A percentile compares a stretch with the other conserved stretches of the same genome.
phyloP scores from a whole-genome alignment of 2,329 filamentous ascomycete genomes.

The Biscogniauxia marginata region DNA sequence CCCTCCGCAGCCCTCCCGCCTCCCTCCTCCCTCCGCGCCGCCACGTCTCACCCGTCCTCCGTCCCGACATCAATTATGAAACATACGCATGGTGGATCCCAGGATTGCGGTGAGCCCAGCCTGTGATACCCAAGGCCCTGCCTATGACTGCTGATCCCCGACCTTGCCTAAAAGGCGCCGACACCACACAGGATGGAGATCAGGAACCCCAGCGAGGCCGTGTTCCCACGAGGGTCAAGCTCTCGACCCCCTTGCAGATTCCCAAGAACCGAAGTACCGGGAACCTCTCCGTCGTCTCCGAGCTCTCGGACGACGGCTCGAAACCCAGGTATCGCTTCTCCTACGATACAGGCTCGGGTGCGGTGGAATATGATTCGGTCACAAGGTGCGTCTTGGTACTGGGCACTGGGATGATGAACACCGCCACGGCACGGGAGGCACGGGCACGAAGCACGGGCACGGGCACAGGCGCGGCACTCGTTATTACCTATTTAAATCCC shows the following conservation, averaged over 20 bases:
- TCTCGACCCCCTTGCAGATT: conserved; percentile 48
- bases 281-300: conserved; percentile 51
- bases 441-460: no score
- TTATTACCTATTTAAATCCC: background rate
- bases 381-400: conserved; percentile 60
- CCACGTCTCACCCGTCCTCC: background rate
- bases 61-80: conserved; percentile 41
- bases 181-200: conserved; percentile 41
- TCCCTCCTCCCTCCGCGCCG: background rate
- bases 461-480: background rate
- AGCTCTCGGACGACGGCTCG: conserved; percentile 45
- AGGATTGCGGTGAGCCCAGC: conserved; percentile 42
- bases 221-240: conserved; percentile 40
- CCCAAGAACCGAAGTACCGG: conserved; percentile 67
- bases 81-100: conserved; percentile 41
- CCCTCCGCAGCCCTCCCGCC: background rate
- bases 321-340: conserved; percentile 67
- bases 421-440: background rate
- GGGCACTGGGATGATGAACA: background rate
- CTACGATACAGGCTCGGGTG: conserved; percentile 66
- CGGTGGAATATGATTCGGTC: conserved; percentile 66
- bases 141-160: conserved; percentile 26
- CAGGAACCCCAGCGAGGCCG: conserved; percentile 30
- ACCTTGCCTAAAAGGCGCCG: conserved; percentile 37
- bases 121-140: conserved; percentile 12